A percentile compares a stretch with the other conserved stretches of the same genome.
Evolutionary conservation across 1,284 basidiomycete genomes (phyloP).

Genomic region (Moesziomyces parantarcticus): DNA sequence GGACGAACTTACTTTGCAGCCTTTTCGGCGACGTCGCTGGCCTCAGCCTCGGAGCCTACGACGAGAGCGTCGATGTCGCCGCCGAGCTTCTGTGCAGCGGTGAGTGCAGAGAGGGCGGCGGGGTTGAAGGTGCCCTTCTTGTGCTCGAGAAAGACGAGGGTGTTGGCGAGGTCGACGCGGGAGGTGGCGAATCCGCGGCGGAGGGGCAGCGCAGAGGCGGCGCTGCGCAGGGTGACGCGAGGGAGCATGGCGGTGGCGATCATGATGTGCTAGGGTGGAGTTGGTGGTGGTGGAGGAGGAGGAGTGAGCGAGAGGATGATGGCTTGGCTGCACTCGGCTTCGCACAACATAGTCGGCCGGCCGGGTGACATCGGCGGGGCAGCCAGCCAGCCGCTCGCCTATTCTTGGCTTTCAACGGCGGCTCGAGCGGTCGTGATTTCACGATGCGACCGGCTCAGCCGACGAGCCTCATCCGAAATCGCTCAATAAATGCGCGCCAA

Average conservation of each 20-base stretch:
- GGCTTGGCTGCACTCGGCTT: background rate
- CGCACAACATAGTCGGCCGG: background rate
- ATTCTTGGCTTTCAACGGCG: constrained; percentile 19
- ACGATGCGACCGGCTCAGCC: constrained; percentile 34
- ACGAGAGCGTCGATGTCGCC: constrained; percentile 91
- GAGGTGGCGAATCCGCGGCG: constrained; percentile 58
- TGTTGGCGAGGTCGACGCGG: constrained; percentile 65
- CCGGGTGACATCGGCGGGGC: background rate
- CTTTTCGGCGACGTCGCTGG: constrained; percentile 78
- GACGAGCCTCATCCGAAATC: constrained; percentile 19
- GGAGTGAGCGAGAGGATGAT: background rate
- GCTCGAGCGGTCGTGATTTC: background rate
- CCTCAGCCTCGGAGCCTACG: constrained; percentile 78
- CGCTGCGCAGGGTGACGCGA: constrained; percentile 26
- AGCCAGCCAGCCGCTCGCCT: background rate
- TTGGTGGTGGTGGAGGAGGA: constrained; percentile 8
- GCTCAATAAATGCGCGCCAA: background rate
- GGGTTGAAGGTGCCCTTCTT: constrained; percentile 83
- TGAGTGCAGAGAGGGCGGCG: constrained; percentile 86
- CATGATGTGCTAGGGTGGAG: constrained; percentile 34
- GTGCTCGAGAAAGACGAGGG: constrained; percentile 90
- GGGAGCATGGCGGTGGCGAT: constrained; percentile 43
- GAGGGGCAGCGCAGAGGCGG: constrained; percentile 26
- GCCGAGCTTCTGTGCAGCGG: constrained; percentile 82
- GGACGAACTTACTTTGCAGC: constrained; percentile 77